Conservation (phyloP, 306 rosid genomes). For the Alnus rubra region DNA sequence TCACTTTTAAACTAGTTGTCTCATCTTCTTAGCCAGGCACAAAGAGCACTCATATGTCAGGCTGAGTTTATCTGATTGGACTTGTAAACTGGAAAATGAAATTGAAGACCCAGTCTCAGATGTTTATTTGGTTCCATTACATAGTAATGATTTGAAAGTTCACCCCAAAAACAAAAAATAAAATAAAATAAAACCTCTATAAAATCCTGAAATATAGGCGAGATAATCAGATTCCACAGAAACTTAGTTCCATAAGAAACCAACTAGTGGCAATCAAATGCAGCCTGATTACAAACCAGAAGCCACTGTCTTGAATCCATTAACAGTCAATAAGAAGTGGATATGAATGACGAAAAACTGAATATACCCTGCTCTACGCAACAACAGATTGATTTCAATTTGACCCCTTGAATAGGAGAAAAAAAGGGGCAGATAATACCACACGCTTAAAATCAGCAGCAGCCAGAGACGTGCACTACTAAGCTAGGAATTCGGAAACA, state of each 20-base stretch:
- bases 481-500: not conserved
- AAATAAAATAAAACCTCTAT: not conserved
- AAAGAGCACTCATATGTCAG: not conserved
- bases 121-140: not conserved
- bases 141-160: not conserved
- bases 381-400: not conserved
- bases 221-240: not conserved
- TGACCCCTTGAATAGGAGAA: not conserved
- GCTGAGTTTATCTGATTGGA: not conserved
- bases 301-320: not conserved
- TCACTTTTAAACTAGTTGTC: not conserved
- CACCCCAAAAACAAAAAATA: not conserved
- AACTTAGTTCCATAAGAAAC: not conserved
- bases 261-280: not conserved
- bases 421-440: not conserved
- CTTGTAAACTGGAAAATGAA: not conserved
- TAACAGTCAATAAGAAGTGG: not conserved
- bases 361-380: not conserved
- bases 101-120: not conserved
- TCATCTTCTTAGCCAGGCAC: not conserved
- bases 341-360: not conserved
- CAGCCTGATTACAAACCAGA: not conserved
- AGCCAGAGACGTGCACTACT: not conserved
- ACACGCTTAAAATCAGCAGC: not conserved
- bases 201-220: not conserved